Evolutionary conservation across 2,329 filamentous ascomycete species (phyloP).

Genomic region (Fusarium duplospermum): DNA sequence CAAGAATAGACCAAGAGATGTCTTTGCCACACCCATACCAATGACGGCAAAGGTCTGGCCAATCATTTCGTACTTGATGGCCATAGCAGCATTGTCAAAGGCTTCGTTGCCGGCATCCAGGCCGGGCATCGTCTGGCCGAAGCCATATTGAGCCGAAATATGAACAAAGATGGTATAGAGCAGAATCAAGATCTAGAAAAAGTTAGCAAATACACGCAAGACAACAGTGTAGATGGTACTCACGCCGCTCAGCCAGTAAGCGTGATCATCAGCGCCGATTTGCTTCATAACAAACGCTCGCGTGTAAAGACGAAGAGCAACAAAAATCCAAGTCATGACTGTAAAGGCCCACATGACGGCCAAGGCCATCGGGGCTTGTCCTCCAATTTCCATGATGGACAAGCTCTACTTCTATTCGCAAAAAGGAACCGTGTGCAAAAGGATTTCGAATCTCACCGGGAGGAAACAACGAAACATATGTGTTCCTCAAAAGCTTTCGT

Average conservation of each 20-base stretch:
- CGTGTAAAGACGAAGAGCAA: slow-evolving; percentile 52
- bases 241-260: slow-evolving; percentile 39
- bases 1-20: slow-evolving; percentile 52
- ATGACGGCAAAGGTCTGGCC: slow-evolving; percentile 51
- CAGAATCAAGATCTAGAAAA: slow-evolving; percentile 38
- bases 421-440: neutral
- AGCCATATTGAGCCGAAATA: slow-evolving; percentile 47
- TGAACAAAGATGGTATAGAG: slow-evolving; percentile 48
- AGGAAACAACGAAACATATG: neutral
- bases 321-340: slow-evolving; percentile 44
- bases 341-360: slow-evolving; percentile 44
- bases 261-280: slow-evolving; percentile 49
- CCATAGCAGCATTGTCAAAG: slow-evolving; percentile 33
- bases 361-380: slow-evolving; percentile 33
- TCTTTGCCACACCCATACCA: slow-evolving; percentile 53
- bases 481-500: neutral
- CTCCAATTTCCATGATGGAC: slow-evolving; percentile 29
- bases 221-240: neutral
- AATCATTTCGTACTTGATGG: slow-evolving; percentile 46
- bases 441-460: neutral
- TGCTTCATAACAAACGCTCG: slow-evolving; percentile 42
- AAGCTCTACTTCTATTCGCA: neutral
- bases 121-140: slow-evolving; percentile 45
- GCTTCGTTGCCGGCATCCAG: slow-evolving; percentile 24
- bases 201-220: no score